Base-by-base conservation (phyloP, 371 early-diverging fungal species). In the Ordospora pajunii region DNA sequence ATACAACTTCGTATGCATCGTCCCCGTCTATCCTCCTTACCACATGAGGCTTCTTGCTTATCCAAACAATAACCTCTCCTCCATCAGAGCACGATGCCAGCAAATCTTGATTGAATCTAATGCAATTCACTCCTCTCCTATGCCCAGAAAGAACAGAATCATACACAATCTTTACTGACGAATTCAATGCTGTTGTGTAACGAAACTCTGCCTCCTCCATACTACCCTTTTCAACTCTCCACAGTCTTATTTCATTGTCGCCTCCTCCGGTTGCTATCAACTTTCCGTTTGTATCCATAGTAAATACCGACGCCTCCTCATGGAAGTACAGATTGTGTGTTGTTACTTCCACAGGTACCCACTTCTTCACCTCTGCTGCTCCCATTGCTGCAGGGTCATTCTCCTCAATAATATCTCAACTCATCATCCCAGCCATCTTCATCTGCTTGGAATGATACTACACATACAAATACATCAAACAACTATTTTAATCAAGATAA, bases 241-340 rank as follows among this genome's bases (percentile, higher is more conserved):
- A 84, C 11, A 84, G 45, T 25, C 85, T 72, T 25, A 83, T 64
- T 17, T 53, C 73, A 9, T 50, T 70, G 65, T 84, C 85, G 5
- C 80, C 76, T 40, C 85, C 85, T 22, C 67, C 80, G 11, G 85
- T 84, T 8, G 80, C 81, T 25, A 84, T 49, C 0, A 78, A 27
- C n/a, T 68, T 72, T 6, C 65, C 43, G 44, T 73, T 50, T 12
- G 42, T 43, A 64, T 79, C 82, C 17, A 78, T 67, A 0, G 82
- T 73, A 43, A 78, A 78, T 21, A 84, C 79, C 12, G 82, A 77
- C 11, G 83, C 66, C 11, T 83, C 74, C 52, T 83, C 80, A 65
- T 84, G 85, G 58, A 84, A 83, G 52, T 82, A 75, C 11, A 84
- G 32, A 49, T 84, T 83, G 27, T 81, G 79, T 64, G 80, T 81